Evolutionary conservation across 2,329 filamentous ascomycete species (phyloP).

Genomic region (Akanthomyces dipterigenus): DNA sequence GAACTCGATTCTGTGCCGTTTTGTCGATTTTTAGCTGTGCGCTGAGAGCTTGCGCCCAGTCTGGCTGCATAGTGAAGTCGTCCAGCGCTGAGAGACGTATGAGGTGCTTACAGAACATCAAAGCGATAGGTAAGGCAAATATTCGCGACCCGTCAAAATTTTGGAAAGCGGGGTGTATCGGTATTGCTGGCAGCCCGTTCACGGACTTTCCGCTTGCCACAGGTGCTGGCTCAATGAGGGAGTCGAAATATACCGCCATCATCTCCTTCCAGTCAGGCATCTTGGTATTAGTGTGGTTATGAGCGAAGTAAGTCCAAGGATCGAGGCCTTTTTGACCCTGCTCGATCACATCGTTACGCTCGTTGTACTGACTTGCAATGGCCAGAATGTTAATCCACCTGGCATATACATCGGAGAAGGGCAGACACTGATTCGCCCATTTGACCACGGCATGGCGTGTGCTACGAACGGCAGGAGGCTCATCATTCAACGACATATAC

Average conservation of each 20-base stretch:
- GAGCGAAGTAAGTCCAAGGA: conserved; percentile 46
- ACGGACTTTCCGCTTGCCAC: conserved; percentile 26
- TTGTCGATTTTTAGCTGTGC: conserved; percentile 65
- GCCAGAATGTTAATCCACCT: conserved; percentile 88
- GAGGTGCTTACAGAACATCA: conserved; percentile 58
- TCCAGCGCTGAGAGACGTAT: conserved; percentile 43
- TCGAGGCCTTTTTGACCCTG: conserved; percentile 86
- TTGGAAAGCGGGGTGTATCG: conserved; percentile 25
- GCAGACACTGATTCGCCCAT: conserved; percentile 83
- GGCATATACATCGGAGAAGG: conserved; percentile 69
- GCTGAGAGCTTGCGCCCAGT: conserved; percentile 80
- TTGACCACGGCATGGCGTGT: conserved; percentile 77
- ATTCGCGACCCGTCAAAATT: conserved; percentile 43
- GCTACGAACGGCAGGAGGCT: conserved; percentile 54
- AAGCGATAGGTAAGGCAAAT: conserved; percentile 58
- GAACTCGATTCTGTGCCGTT: conserved; percentile 53
- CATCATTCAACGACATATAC: conserved; percentile 54
- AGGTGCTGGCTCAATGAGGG: conserved; percentile 23
- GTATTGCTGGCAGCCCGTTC: conserved; percentile 20
- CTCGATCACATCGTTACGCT: conserved; percentile 77
- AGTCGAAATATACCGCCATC: conserved; percentile 42
- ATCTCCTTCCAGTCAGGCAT: conserved; percentile 47
- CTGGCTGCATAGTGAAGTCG: conserved; percentile 58
- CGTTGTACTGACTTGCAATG: conserved; percentile 56
- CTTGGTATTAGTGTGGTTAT: conserved; percentile 33